phyloP scores from a whole-genome alignment of 768 basidiomycete species.

The Rhodosporidiobolus sp. region DNA sequence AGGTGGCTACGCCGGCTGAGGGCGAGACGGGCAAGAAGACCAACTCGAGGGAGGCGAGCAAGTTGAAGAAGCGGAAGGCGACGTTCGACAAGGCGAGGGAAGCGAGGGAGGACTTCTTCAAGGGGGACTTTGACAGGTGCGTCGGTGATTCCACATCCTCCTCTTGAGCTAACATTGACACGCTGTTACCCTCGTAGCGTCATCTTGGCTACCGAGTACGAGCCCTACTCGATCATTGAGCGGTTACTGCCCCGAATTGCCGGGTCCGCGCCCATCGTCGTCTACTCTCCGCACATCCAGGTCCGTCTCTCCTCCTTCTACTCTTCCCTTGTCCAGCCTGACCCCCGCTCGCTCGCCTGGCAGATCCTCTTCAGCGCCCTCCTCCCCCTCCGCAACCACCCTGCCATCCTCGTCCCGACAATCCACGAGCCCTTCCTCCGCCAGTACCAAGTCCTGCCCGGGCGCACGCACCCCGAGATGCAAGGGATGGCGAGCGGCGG shows the following conservation, averaged over 20 bases:
- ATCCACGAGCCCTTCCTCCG: slow-evolving; percentile 84
- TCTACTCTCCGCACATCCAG: slow-evolving; percentile 78
- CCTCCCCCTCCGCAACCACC: slow-evolving; percentile 62
- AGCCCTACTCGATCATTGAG: slow-evolving; percentile 74
- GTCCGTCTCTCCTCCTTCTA: slow-evolving; percentile 49
- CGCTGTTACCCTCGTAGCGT: slow-evolving; percentile 54
- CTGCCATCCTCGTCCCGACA: slow-evolving; percentile 69
- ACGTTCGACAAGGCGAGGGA: slow-evolving; percentile 62
- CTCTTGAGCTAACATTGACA: neutral
- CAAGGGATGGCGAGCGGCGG: slow-evolving; percentile 83
- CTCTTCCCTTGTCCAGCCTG: neutral
- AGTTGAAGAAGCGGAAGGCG: slow-evolving; percentile 72
- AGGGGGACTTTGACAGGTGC: slow-evolving; percentile 84
- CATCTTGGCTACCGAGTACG: slow-evolving; percentile 77
- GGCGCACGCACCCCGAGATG: slow-evolving; percentile 94
- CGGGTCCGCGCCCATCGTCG: slow-evolving; percentile 80
- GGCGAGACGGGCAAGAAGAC: neutral
- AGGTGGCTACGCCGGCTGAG: neutral
- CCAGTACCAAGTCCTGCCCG: slow-evolving; percentile 91
- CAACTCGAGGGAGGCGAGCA: slow-evolving; percentile 19
- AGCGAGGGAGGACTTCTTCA: slow-evolving; percentile 74
- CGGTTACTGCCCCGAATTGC: slow-evolving; percentile 69
- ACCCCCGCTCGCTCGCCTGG: neutral
- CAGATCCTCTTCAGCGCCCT: slow-evolving; percentile 77
- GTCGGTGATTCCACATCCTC: slow-evolving; percentile 39